A percentile compares a stretch with the other conserved stretches of the same genome.
Conservation (phyloP, 2,329 filamentous ascomycete species). For the Aspergillus calidoustus region DNA sequence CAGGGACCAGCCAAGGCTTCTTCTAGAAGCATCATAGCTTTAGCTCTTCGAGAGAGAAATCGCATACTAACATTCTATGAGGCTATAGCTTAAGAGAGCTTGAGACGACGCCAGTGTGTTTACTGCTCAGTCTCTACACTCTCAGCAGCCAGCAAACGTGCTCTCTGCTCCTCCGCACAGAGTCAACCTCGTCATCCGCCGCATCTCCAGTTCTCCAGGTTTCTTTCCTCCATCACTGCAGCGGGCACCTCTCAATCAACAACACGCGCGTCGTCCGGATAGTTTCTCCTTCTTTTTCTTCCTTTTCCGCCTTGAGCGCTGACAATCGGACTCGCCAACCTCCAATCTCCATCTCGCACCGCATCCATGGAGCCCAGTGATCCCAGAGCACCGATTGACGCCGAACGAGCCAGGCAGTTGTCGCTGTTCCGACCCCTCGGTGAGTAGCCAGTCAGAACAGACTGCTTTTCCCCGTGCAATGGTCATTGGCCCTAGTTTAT, state of each 20-base stretch:
- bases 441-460: slow-evolving; percentile 45
- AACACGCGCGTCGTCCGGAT: slow-evolving; percentile 1
- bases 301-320: slow-evolving; percentile 30
- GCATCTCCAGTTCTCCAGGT: background rate
- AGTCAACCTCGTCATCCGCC: background rate
- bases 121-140: background rate
- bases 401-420: slow-evolving; percentile 47
- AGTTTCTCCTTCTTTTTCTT: slow-evolving; percentile 13
- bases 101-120: background rate
- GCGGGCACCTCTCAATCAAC: slow-evolving; percentile 1
- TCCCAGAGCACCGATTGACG: slow-evolving; percentile 36
- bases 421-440: slow-evolving; percentile 51
- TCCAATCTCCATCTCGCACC: slow-evolving; percentile 17
- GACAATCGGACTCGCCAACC: slow-evolving; percentile 15
- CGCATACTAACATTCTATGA: background rate
- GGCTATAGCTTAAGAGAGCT: background rate
- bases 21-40: slow-evolving; percentile 14
- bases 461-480: slow-evolving; percentile 37
- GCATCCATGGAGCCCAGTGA: slow-evolving; percentile 28
- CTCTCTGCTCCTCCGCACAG: background rate
- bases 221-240: background rate
- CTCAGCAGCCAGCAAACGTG: background rate
- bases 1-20: background rate
- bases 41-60: background rate
- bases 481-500: slow-evolving; percentile 35